Evolutionary conservation across 768 basidiomycete species (phyloP), one percentile per base, ranked within the genome.

Genomic region (Lyophyllum shimeji): DNA sequence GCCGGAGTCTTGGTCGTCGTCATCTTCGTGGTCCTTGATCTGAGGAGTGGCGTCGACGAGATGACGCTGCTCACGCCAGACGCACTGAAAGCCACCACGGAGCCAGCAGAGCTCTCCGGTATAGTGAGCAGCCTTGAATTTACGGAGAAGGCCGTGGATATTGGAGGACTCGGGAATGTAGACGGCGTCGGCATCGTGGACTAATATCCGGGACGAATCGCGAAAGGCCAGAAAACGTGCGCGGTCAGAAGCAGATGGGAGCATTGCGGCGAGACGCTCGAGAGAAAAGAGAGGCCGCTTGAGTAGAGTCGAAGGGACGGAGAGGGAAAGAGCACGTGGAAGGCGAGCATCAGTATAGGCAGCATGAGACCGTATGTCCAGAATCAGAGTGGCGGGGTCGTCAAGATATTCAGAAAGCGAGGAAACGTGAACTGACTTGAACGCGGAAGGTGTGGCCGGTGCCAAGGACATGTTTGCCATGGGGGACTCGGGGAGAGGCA

Each of bases 261-360:
- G 81, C 88, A 95, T 95, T 24, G 84, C 83, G 7, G 82, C 74
- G 24, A 98, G 80, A 40, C 86, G 86, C 40, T 84, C 77, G 8
- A 96, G 80, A 24, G 90, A 87, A 74, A 94, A 96, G 2, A 87
- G 78, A 1, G 94, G 94, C 0, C 95, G 86, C 60, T 93, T 94
- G 67, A 98, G 86, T 20, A 98, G 86, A 0, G 95, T 98, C 2
- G 95, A 94, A 1, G 96, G 95, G 5, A 97, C 90, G 46, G 90
- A 91, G 59, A 98, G 82, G 46, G 93, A 93, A 51, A 97, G 75
- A 7, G 94, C 87, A 46, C 71, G 64, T 39, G 80, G 80, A 27
- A 97, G 62, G 48, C 93, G 87, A 21, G 85, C 84, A 8, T 79
- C 65, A 6, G 83, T 71, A 68, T 84, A 88, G 7, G 87, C 83